Evolutionary conservation across 345 rosid genomes (phyloP).

Genomic region (Melaleuca alternifolia): DNA sequence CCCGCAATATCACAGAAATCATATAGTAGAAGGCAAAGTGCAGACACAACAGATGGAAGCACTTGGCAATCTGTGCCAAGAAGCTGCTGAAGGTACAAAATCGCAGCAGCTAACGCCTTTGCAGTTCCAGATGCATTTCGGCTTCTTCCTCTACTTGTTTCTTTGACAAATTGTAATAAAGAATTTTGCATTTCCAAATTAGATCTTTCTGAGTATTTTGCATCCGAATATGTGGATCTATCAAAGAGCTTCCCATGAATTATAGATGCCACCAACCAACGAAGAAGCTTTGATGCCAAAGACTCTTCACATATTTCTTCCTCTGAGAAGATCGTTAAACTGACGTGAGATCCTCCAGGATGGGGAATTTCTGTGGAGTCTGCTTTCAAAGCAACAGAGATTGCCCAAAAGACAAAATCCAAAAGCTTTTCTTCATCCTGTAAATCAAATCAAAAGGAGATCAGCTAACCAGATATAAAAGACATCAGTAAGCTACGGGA

Average conservation of each 20-base stretch:
- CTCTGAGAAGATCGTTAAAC: constrained; percentile 8
- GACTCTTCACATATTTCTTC: constrained; percentile 39
- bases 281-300: constrained; percentile 54
- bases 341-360: constrained; percentile 8
- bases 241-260: constrained; percentile 51
- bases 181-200: constrained; percentile 10
- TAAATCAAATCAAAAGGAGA: not conserved
- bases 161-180: constrained; percentile 28
- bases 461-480: not conserved
- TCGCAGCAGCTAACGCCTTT: constrained; percentile 36
- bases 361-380: constrained; percentile 17
- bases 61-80: constrained; percentile 25
- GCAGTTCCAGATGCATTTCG: constrained; percentile 9
- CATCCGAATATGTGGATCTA: not conserved
- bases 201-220: not conserved
- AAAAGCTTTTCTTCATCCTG: not conserved
- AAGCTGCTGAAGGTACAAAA: constrained; percentile 55
- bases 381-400: not conserved
- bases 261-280: constrained; percentile 79
- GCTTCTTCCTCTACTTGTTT: constrained; percentile 12
- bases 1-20: constrained; percentile 28
- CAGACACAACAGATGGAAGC: constrained; percentile 57
- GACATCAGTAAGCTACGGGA: not conserved
- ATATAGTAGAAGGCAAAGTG: constrained; percentile 45
- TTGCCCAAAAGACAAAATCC: not conserved